These are phyloP conservation scores for Sphagnum fallax DNA, from an alignment of 228 moss, liverwort and hornwort species.

Conservation along the genomic window DNA sequence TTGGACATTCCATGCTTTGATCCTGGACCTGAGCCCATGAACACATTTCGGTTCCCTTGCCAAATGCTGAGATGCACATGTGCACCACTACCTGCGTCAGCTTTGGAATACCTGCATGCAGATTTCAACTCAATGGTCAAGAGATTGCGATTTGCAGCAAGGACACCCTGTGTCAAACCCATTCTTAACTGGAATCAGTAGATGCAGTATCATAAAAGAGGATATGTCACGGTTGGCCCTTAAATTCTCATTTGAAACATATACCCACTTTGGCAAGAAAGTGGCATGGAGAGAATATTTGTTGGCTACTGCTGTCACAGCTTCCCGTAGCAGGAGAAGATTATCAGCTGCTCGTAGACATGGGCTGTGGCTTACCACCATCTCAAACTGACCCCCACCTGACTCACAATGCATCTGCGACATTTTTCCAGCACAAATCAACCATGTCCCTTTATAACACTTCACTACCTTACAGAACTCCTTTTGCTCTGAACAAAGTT, in stretches of 20 bases:
- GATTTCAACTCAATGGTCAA: neutral
- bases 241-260: neutral
- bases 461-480: too few relatives aligned
- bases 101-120: slow-evolving; percentile 11
- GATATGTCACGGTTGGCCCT: neutral
- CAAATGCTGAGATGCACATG: slow-evolving; percentile 65
- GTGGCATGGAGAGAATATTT: slow-evolving; percentile 54
- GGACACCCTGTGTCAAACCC: neutral
- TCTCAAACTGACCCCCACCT: slow-evolving; percentile 84
- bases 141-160: neutral
- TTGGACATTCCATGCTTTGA: slow-evolving; percentile 61
- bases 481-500: too few relatives aligned
- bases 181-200: neutral
- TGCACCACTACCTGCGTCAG: slow-evolving; percentile 40
- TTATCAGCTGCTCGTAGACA: slow-evolving; percentile 69
- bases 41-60: slow-evolving; percentile 55
- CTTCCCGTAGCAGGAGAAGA: slow-evolving; percentile 64
- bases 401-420: slow-evolving; percentile 73
- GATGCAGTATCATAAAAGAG: neutral
- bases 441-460: too few relatives aligned
- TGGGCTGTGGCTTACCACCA: slow-evolving; percentile 48
- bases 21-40: slow-evolving; percentile 23
- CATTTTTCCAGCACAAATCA: too few relatives aligned
- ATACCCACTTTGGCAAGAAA: slow-evolving; percentile 68
- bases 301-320: slow-evolving; percentile 53